Evolutionary conservation across 768 basidiomycete genomes (phyloP), one percentile per base, ranked within the genome.

Genomic region (Pholiota conissans): DNA sequence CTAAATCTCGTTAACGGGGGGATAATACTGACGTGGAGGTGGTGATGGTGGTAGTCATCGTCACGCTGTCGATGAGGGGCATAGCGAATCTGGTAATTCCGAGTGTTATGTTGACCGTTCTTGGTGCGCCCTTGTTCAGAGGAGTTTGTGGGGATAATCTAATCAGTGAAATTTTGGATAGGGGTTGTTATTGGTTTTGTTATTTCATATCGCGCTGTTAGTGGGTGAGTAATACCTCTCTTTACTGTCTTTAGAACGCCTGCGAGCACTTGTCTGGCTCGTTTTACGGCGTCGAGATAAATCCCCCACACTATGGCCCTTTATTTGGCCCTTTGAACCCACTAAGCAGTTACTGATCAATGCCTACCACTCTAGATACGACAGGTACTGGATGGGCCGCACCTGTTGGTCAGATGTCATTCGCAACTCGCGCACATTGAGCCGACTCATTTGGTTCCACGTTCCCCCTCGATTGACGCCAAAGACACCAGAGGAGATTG

Each of bases 311-410:
- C n/a, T n/a, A n/a, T n/a, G n/a, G n/a, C n/a, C n/a, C n/a, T n/a
- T n/a, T n/a, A n/a, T n/a, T n/a, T n/a, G n/a, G n/a, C n/a, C n/a
- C n/a, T n/a, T n/a, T n/a, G n/a, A n/a, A n/a, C n/a, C n/a, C n/a
- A n/a, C n/a, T n/a, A n/a, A n/a, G n/a, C n/a, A n/a, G n/a, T n/a
- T n/a, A n/a, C n/a, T n/a, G n/a, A n/a, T n/a, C n/a, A n/a, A 18
- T 34, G 4, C 29, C 13, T 32, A 9, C 3, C 32, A 48, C 57
- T 54, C 3, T 53, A 84, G 83, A 3, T 86, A 86, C 61, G 84
- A 86, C 59, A 77, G 84, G n/a, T 87, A 86, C 61, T 86, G 82
- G 80, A 76, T 81, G 71, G 79, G 85, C 20, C 71, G 83, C 10
- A 75, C 74, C 0, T 76, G 73, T 18, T 86, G 84, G 84, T 79